Evolutionary conservation across 768 basidiomycete species (phyloP).

Genomic region (Lactarius akahatsu): DNA sequence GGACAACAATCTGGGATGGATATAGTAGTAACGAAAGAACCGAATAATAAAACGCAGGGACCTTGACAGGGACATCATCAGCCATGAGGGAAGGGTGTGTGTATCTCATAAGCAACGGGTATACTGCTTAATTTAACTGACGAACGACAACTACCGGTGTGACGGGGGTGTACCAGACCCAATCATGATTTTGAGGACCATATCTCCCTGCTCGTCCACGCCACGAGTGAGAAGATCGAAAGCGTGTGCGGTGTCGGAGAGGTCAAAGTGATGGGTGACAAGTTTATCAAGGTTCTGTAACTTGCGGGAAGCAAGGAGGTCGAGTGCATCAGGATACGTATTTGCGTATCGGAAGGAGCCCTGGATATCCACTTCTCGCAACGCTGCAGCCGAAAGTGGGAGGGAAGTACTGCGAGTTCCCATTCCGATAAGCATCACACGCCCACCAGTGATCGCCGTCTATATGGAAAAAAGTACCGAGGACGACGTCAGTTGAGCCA

Average conservation of each 20-base stretch:
- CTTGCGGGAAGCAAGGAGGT: conserved; percentile 60
- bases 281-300: conserved; percentile 67
- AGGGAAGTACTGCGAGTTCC: conserved; percentile 79
- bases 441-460: conserved; percentile 83
- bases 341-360: conserved; percentile 91
- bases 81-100: not conserved
- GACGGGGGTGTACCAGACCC: conserved; percentile 35
- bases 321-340: conserved; percentile 86
- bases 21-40: not conserved
- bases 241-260: conserved; percentile 66
- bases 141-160: conserved; percentile 16
- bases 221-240: conserved; percentile 82
- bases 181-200: conserved; percentile 92
- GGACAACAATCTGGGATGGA: not conserved
- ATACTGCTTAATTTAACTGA: conserved; percentile 21
- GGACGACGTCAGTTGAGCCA: conserved; percentile 21
- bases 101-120: conserved; percentile 21
- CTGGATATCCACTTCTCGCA: conserved; percentile 89
- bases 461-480: conserved; percentile 35
- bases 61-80: conserved; percentile 4
- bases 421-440: conserved; percentile 95
- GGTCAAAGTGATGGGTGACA: conserved; percentile 72
- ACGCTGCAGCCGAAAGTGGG: conserved; percentile 79
- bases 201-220: conserved; percentile 70
- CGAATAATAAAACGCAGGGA: conserved; percentile 11